Conservation (phyloP, 768 basidiomycete genomes). For the Boletus pseudopeckii region DNA sequence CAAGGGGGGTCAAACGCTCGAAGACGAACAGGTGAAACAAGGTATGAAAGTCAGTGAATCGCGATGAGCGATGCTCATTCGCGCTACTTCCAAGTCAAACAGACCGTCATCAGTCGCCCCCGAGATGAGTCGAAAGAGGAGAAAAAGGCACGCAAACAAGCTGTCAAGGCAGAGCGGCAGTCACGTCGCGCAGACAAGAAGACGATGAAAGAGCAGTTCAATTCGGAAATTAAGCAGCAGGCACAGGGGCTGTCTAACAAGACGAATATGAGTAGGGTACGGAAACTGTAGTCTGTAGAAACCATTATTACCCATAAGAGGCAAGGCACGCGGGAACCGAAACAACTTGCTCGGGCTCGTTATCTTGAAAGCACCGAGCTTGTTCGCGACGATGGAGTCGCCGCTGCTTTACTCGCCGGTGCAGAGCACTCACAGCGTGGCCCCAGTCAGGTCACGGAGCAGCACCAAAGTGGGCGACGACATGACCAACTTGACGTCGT, state of each 20-base stretch:
- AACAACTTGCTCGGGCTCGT: not conserved
- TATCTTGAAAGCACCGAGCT: conserved; percentile 1
- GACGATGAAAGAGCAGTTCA: conserved; percentile 58
- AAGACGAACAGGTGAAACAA: conserved; percentile 23
- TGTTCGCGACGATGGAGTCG: conserved; percentile 32
- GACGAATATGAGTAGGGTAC: conserved; percentile 31
- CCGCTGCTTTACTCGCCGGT: conserved; percentile 28
- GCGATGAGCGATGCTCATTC: conserved; percentile 1
- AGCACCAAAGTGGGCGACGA: conserved; percentile 57
- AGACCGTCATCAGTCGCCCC: conserved; percentile 58
- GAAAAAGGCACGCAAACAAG: conserved; percentile 68
- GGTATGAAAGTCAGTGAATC: conserved; percentile 20
- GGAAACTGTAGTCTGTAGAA: conserved; percentile 16
- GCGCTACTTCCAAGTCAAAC: conserved; percentile 14
- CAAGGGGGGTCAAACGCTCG: conserved; percentile 9
- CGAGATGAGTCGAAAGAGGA: conserved; percentile 75
- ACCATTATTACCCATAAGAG: conserved; percentile 7
- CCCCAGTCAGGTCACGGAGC: conserved; percentile 59
- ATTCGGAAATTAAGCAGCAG: conserved; percentile 59
- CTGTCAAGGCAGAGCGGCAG: conserved; percentile 65
- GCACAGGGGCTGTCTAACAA: conserved; percentile 45
- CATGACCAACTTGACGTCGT: conserved; percentile 74
- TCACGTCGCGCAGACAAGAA: conserved; percentile 66
- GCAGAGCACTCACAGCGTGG: conserved; percentile 34
- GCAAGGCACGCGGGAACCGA: conserved; percentile 7